Conservation (phyloP, 306 rosid species). For the Styphnolobium japonicum region DNA sequence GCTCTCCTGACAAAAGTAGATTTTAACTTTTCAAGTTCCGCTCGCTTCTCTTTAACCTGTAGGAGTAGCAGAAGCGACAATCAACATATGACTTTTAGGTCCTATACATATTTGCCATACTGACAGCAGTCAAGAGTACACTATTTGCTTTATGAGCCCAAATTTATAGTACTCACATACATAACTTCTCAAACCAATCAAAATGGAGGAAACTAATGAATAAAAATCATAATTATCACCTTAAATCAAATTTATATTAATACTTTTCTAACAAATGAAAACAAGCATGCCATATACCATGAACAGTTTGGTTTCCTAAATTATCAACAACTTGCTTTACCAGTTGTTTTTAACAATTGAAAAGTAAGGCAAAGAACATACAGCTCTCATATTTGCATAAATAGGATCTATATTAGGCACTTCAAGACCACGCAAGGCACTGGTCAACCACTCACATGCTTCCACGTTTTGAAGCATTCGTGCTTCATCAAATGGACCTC, state of each 20-base stretch:
- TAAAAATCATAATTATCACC: not conserved
- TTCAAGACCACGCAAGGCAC: conserved; percentile 69
- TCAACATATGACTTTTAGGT: conserved; percentile 3
- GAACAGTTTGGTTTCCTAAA: not conserved
- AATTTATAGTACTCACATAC: not conserved
- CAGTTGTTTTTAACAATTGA: not conserved
- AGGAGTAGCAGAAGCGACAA: conserved; percentile 31
- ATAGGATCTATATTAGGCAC: conserved; percentile 64
- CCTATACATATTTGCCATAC: not conserved
- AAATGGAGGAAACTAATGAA: not conserved
- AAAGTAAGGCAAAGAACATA: conserved; percentile 48
- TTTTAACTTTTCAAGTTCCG: conserved; percentile 82
- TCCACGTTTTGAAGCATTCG: conserved; percentile 74
- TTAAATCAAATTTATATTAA: not conserved
- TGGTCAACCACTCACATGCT: conserved; percentile 88
- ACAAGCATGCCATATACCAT: not conserved
- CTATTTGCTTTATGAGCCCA: not conserved
- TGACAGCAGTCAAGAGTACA: not conserved
- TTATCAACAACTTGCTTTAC: not conserved
- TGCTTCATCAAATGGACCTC: conserved; percentile 78
- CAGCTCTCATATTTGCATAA: conserved; percentile 82
- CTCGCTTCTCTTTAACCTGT: conserved; percentile 90
- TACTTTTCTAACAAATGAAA: not conserved
- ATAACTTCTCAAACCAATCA: not conserved
- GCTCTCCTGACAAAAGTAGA: conserved; percentile 79